Conservation (phyloP, 768 basidiomycete genomes). For the Mycena pura region DNA sequence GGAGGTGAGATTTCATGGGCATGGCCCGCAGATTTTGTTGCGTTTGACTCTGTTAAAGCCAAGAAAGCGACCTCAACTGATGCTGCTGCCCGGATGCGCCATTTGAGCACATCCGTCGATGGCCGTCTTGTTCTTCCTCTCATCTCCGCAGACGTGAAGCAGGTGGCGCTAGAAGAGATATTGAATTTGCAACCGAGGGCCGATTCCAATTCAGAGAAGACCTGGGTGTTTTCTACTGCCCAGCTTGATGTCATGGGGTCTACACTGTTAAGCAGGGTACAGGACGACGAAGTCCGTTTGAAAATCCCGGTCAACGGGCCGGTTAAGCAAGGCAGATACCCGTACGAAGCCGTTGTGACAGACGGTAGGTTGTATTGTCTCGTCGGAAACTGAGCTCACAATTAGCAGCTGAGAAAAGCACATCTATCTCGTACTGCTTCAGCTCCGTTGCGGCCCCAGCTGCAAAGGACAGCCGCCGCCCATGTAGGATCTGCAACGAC, state of each 20-base stretch:
- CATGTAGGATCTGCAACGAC: background rate
- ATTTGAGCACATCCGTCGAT: background rate
- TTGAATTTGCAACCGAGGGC: background rate
- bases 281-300: background rate
- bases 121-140: slow-evolving; percentile 7
- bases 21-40: slow-evolving; percentile 5
- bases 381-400: background rate
- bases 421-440: background rate
- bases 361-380: background rate
- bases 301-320: background rate
- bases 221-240: background rate
- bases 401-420: background rate
- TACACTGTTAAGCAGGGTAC: background rate
- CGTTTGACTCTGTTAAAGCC: slow-evolving; percentile 2
- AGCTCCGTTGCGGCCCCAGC: background rate
- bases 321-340: background rate
- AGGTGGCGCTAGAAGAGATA: background rate
- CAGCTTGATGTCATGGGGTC: background rate
- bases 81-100: background rate
- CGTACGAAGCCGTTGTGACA: background rate
- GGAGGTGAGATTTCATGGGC: background rate
- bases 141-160: background rate
- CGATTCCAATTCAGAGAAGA: background rate
- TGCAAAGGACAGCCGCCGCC: background rate
- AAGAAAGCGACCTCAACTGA: background rate